These are phyloP conservation scores for Kwoniella pini DNA, from an alignment of 768 basidiomycete genomes.

Conservation along the genomic window DNA sequence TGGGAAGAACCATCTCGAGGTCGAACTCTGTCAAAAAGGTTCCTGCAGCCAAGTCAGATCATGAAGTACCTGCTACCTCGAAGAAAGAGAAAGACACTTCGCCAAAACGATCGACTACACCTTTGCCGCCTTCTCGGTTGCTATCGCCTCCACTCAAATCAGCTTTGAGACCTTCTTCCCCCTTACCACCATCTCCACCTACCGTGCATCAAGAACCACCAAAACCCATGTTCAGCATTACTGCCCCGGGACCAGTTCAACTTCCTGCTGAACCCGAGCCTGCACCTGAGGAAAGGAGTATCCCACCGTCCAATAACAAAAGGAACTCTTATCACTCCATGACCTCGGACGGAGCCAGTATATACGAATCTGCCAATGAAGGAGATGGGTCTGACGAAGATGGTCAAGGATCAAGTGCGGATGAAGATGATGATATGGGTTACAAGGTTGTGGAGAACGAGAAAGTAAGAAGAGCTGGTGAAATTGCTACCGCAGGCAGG, in stretches of 20 bases:
- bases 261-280: slow-evolving; percentile 26
- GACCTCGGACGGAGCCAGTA: slow-evolving; percentile 39
- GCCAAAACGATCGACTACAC: slow-evolving; percentile 31
- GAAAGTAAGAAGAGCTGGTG: slow-evolving; percentile 29
- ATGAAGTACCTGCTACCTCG: background rate
- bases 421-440: slow-evolving; percentile 39
- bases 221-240: slow-evolving; percentile 41
- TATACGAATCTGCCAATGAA: slow-evolving; percentile 52
- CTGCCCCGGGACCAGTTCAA: slow-evolving; percentile 50
- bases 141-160: slow-evolving; percentile 51
- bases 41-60: background rate
- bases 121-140: slow-evolving; percentile 45
- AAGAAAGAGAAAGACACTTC: background rate
- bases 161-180: slow-evolving; percentile 46
- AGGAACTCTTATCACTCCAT: slow-evolving; percentile 35
- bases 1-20: slow-evolving; percentile 26
- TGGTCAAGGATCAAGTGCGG: slow-evolving; percentile 18
- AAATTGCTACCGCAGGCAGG: slow-evolving; percentile 22
- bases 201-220: slow-evolving; percentile 25
- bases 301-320: slow-evolving; percentile 22
- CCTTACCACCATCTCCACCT: slow-evolving; percentile 23
- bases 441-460: slow-evolving; percentile 52
- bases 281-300: slow-evolving; percentile 11
- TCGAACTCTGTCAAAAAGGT: slow-evolving; percentile 23
- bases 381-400: slow-evolving; percentile 30